A percentile compares a stretch with the other conserved stretches of the same genome.
Conservation (phyloP, 1,284 basidiomycete genomes). For the Tilletia walkeri region DNA sequence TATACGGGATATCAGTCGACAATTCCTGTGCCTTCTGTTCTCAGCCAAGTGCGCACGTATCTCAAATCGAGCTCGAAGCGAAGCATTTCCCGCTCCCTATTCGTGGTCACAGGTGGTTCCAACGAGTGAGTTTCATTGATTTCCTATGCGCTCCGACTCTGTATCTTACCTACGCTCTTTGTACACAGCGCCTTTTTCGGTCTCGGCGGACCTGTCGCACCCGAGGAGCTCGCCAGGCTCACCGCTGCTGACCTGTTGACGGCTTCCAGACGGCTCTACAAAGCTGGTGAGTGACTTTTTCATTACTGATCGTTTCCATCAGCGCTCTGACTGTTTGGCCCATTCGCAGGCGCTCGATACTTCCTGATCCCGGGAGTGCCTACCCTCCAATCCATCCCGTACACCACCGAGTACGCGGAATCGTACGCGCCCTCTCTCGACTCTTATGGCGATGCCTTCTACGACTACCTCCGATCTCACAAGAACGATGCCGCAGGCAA, state of each 20-base stretch:
- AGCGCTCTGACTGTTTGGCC: neutral
- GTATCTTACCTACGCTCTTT: conserved; percentile 10
- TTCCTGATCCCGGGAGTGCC: conserved; percentile 6
- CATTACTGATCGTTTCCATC: neutral
- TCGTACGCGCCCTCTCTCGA: neutral
- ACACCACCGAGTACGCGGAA: neutral
- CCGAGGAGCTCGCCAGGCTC: conserved; percentile 4
- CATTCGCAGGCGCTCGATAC: conserved; percentile 1
- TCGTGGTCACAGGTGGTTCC: conserved; percentile 24
- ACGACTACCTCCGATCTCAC: neutral
- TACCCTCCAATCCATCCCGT: neutral
- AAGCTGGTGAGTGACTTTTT: conserved; percentile 12
- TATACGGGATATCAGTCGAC: conserved; percentile 27
- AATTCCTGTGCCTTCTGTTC: conserved; percentile 27
- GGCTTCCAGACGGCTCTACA: neutral
- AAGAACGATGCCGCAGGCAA: conserved; percentile 12
- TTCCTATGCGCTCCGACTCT: neutral
- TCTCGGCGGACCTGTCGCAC: conserved; percentile 14
- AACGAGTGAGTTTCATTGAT: conserved; percentile 8
- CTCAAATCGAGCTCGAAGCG: conserved; percentile 13
- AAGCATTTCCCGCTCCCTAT: conserved; percentile 20
- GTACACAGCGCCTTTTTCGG: conserved; percentile 20
- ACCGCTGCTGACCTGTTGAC: conserved; percentile 3
- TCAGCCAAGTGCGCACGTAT: conserved; percentile 23
- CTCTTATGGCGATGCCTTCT: conserved; percentile 6